phyloP scores from a whole-genome alignment of 2,329 filamentous ascomycete species.

The Biscogniauxia sp. region DNA sequence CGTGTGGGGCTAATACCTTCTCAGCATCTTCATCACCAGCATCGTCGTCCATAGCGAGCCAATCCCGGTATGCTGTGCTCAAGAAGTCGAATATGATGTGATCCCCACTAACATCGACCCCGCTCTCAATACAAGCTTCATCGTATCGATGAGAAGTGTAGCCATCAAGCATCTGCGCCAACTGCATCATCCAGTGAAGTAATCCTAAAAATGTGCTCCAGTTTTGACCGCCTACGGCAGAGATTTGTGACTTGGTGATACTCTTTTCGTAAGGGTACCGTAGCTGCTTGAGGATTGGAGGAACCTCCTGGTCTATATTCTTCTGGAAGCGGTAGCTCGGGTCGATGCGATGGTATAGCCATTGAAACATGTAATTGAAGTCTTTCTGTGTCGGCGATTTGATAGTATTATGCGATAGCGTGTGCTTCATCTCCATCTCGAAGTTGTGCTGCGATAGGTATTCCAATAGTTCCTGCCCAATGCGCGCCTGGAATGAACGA shows the following conservation, averaged over 20 bases:
- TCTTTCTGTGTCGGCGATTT: conserved; percentile 97
- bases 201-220: conserved; percentile 94
- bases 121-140: conserved; percentile 82
- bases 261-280: conserved; percentile 93
- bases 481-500: conserved; percentile 72
- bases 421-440: conserved; percentile 96
- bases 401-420: conserved; percentile 83
- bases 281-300: conserved; percentile 86
- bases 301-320: conserved; percentile 92
- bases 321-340: conserved; percentile 92
- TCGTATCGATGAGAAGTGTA: conserved; percentile 80
- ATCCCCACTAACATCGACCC: conserved; percentile 83
- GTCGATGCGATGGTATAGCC: conserved; percentile 94
- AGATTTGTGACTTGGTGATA: conserved; percentile 94
- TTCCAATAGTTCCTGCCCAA: conserved; percentile 86
- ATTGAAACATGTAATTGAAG: conserved; percentile 97
- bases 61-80: conserved; percentile 85
- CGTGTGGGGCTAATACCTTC: conserved; percentile 74
- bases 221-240: conserved; percentile 92
- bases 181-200: conserved; percentile 98
- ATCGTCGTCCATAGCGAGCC: conserved; percentile 89
- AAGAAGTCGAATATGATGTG: conserved; percentile 94
- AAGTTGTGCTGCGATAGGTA: conserved; percentile 94
- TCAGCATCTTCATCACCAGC: conserved; percentile 82
- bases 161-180: conserved; percentile 88